These are phyloP conservation scores for Musa beccarii DNA, from an alignment of 176 grass and related monocot genomes.

Conservation along the genomic window DNA sequence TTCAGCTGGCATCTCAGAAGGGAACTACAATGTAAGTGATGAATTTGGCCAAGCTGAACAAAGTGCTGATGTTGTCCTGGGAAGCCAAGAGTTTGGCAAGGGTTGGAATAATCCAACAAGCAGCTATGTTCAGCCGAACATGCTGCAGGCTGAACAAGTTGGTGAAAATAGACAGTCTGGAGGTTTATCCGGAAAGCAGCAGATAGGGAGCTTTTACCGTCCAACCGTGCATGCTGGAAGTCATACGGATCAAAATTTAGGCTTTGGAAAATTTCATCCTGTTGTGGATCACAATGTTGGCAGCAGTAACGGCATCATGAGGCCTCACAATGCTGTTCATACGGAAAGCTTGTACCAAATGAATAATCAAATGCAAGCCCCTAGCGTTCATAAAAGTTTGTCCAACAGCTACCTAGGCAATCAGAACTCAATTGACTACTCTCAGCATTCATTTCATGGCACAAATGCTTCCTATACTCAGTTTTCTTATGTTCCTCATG, in stretches of 20 bases:
- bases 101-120: constrained; percentile 1
- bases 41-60: background rate
- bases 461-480: constrained; percentile 50
- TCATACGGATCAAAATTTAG: constrained; percentile 22
- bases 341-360: constrained; percentile 25
- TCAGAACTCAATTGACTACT: constrained; percentile 47
- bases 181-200: constrained; percentile 27
- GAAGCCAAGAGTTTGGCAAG: constrained; percentile 2
- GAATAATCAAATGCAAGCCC: constrained; percentile 26
- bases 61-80: background rate
- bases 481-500: constrained; percentile 33
- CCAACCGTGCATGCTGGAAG: background rate
- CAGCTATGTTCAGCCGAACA: background rate
- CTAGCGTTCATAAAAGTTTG: constrained; percentile 34
- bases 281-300: constrained; percentile 30
- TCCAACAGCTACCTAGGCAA: constrained; percentile 43
- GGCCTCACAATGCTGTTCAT: constrained; percentile 34
- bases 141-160: constrained; percentile 35
- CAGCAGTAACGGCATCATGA: constrained; percentile 30
- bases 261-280: constrained; percentile 30
- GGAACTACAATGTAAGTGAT: background rate
- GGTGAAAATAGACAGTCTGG: constrained; percentile 32
- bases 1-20: constrained; percentile 4
- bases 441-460: constrained; percentile 45
- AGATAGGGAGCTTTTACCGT: constrained; percentile 23